Evolutionary conservation across 1,284 basidiomycete genomes (phyloP).

Genomic region (Cryptococcus sp.): DNA sequence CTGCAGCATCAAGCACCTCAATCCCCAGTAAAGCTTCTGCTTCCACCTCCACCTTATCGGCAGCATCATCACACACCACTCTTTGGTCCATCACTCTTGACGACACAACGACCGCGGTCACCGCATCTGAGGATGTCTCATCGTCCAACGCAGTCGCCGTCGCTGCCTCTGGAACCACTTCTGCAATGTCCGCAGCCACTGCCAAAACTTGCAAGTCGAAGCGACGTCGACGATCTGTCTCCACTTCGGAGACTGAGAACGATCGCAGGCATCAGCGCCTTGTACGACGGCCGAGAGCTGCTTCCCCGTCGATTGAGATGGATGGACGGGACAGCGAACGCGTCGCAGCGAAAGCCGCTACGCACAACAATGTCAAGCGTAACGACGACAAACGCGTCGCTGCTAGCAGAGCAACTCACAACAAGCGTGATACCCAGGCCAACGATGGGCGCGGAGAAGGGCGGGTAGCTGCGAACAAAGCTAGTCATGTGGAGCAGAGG

Average conservation of each 20-base stretch:
- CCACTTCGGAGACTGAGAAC: background rate
- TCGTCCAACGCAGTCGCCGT: constrained; percentile 1
- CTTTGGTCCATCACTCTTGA: background rate
- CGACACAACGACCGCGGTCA: no score
- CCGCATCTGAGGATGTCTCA: background rate
- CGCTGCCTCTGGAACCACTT: constrained; percentile 1
- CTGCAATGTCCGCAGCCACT: background rate
- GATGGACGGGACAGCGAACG: constrained; percentile 4
- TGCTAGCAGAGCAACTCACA: constrained; percentile 15
- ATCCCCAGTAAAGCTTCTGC: background rate
- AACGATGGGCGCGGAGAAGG: background rate
- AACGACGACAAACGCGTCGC: constrained; percentile 8
- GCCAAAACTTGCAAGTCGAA: constrained; percentile 14
- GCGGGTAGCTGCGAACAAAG: background rate
- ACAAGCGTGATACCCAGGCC: background rate
- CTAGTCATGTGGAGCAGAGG: background rate
- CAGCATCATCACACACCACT: constrained; percentile 4
- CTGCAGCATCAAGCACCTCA: background rate
- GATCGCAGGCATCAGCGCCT: constrained; percentile 6
- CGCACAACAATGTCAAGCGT: constrained; percentile 4
- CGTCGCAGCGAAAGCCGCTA: constrained; percentile 18
- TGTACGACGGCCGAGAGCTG: constrained; percentile 9
- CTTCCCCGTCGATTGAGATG: background rate
- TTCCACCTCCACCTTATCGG: background rate
- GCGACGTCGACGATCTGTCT: background rate